Evolutionary conservation across 495 filamentous ascomycete species (phyloP).

Genomic region (Thozetella sp.): DNA sequence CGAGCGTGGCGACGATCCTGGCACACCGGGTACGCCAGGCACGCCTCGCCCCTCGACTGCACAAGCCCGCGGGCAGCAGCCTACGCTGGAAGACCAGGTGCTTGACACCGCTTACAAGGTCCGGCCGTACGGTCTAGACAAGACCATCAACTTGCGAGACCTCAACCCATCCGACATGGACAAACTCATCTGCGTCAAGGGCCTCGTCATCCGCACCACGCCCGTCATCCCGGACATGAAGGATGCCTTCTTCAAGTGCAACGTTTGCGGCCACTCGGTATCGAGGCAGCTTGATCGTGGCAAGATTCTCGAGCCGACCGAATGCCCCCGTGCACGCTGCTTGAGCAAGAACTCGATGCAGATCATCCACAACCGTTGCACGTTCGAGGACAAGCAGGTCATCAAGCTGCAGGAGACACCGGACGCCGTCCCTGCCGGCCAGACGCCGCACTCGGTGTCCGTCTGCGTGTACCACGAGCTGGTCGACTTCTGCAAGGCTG

Average conservation of each 20-base stretch:
- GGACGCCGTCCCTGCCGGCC: constrained; percentile 89
- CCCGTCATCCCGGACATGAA: constrained; percentile 99
- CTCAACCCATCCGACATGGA: constrained; percentile 95
- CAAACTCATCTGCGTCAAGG: constrained; percentile 94
- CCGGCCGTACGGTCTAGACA: constrained; percentile 86
- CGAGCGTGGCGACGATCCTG: constrained; percentile 58
- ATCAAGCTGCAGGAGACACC: constrained; percentile 99
- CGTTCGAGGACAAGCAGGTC: constrained; percentile 96
- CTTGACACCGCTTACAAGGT: constrained; percentile 79
- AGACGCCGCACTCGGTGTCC: constrained; percentile 97
- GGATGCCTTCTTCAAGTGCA: constrained; percentile 89
- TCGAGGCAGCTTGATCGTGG: constrained; percentile 92
- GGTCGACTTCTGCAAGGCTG: constrained; percentile 96
- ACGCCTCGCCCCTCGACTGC: constrained; percentile 9
- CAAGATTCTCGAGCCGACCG: constrained; percentile 91
- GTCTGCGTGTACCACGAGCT: constrained; percentile 96
- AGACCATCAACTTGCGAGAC: constrained; percentile 89
- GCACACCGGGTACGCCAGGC: constrained; percentile 20
- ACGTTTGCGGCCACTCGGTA: constrained; percentile 86
- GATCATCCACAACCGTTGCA: constrained; percentile 93
- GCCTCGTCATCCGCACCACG: constrained; percentile 93
- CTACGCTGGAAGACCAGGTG: constrained; percentile 57
- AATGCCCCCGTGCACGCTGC: constrained; percentile 85
- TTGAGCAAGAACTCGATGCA: constrained; percentile 93
- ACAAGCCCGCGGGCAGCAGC: constrained; percentile 24